Evolutionary conservation across 345 rosid genomes (phyloP), one percentile per base, ranked within the genome.

Genomic region (Camelina neglecta): DNA sequence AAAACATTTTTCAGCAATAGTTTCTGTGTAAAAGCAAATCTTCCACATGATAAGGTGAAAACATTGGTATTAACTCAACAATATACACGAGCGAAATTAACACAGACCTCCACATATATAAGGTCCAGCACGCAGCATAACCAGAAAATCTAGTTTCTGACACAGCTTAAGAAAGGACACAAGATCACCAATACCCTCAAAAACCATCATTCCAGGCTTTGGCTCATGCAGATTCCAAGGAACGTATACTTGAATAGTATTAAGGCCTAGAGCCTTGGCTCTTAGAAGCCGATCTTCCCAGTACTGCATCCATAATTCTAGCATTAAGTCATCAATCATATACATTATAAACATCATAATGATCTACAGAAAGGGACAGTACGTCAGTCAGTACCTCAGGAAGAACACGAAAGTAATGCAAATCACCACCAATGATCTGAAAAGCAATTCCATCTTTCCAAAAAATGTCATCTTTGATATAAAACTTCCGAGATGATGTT

Each of bases 141-240:
- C 96, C 72, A 90, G 74, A 31, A 94, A 82, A 82, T 81, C 89
- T 73, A 90, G 87, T 75, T 87, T 90, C 75, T 92, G 86, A 83
- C 97, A 92, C 29, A 94, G 86, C 79, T 84, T 86, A 67, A 94
- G 77, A 80, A 88, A 94, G 16, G 89, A 85, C 10, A 85, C 79
- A 21, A 94, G 69, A 81, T 94, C 89, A 18, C 91, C 88, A 82
- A 90, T 87, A 65, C 96, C 95, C 57, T 87, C 88, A 79, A 92
- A 92, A 73, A 85, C 87, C 23, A 88, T 54, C 60, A 87, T 69
- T 45, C 88, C 93, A 3, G 88, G 93, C 82, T 80, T 83, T n/a
- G 98, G 97, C 77, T 94, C 95, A 78, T 94, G 98, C 47, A 94
- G 81, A 84, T 94, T 94, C 97, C 98, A 94, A 53, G 97, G 96